These are phyloP conservation scores for Ceratocystis destructans DNA, from an alignment of 2,329 filamentous ascomycete genomes.

Conservation along the genomic window DNA sequence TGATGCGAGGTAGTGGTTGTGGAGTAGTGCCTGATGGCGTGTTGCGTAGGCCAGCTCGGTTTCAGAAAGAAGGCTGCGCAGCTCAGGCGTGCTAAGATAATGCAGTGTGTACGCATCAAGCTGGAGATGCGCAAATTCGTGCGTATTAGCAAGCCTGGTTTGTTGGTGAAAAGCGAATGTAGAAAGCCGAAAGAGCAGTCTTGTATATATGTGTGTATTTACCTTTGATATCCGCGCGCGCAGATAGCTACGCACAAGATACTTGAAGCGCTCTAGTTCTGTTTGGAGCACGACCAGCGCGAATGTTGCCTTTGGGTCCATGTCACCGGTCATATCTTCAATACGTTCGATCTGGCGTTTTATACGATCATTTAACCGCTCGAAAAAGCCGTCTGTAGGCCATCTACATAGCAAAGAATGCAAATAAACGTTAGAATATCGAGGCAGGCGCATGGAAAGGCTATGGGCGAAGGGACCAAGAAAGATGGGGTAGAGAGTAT, in stretches of 20 bases:
- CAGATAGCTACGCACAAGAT: conserved; percentile 69
- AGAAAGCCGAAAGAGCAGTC: not conserved
- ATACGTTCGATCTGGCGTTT: conserved; percentile 56
- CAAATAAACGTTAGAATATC: not conserved
- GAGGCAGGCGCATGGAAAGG: not conserved
- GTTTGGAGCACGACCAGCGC: conserved; percentile 90
- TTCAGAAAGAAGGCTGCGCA: conserved; percentile 53
- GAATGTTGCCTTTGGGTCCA: conserved; percentile 87
- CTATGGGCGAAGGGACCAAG: no score
- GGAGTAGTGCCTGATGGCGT: conserved; percentile 70
- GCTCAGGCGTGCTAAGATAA: conserved; percentile 46
- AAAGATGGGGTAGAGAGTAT: no score
- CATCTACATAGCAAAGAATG: conserved; percentile 27
- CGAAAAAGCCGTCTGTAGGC: conserved; percentile 60
- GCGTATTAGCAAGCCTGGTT: not conserved
- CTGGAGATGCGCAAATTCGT: conserved; percentile 27
- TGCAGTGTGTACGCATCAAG: conserved; percentile 66
- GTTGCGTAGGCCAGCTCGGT: conserved; percentile 72
- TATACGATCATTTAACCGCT: conserved; percentile 62
- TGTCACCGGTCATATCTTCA: conserved; percentile 65
- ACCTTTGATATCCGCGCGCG: conserved; percentile 81
- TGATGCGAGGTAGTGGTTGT: conserved; percentile 70
- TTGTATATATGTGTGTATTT: conserved; percentile 20
- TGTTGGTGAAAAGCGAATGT: not conserved
- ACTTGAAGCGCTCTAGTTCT: conserved; percentile 88